phyloP scores from a whole-genome alignment of 148 eudicot genomes.

The Cornus florida region DNA sequence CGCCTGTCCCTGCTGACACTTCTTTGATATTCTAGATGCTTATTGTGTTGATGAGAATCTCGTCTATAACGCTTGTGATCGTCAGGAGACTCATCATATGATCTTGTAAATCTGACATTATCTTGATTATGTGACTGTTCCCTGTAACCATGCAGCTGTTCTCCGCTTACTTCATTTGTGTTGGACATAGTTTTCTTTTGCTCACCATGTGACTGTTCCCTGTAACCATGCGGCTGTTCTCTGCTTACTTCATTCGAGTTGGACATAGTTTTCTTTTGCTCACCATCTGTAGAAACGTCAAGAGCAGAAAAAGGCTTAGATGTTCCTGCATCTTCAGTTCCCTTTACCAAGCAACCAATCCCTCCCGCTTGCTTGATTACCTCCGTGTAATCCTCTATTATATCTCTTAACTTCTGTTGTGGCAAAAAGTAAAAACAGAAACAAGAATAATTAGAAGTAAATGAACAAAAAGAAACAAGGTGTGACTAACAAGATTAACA shows the following conservation, averaged over 20 bases:
- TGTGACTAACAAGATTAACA: background rate
- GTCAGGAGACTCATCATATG: conserved; percentile 19
- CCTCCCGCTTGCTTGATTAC: conserved; percentile 74
- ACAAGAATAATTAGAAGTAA: no score
- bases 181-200: conserved; percentile 12
- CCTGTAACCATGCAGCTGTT: conserved; percentile 22
- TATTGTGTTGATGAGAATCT: conserved; percentile 27
- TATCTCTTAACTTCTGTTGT: conserved; percentile 76
- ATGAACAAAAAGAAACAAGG: background rate
- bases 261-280: conserved; percentile 13
- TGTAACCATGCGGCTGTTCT: conserved; percentile 24
- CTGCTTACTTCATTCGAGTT: conserved; percentile 22
- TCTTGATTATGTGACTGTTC: conserved; percentile 26
- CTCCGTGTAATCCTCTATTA: conserved; percentile 87
- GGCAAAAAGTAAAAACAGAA: background rate
- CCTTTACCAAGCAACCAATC: conserved; percentile 44
- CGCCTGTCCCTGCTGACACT: conserved; percentile 23
- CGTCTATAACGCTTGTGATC: conserved; percentile 22
- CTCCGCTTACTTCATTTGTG: conserved; percentile 25
- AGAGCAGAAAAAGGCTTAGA: conserved; percentile 32
- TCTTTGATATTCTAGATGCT: conserved; percentile 33
- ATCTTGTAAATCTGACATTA: conserved; percentile 15
- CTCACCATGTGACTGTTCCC: conserved; percentile 25
- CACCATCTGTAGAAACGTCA: conserved; percentile 21
- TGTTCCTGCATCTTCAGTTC: conserved; percentile 31